A percentile compares a stretch with the other conserved stretches of the same genome.
These are phyloP conservation scores for Claviceps paspali DNA, from an alignment of 2,329 filamentous ascomycete genomes.

Conservation along the genomic window DNA sequence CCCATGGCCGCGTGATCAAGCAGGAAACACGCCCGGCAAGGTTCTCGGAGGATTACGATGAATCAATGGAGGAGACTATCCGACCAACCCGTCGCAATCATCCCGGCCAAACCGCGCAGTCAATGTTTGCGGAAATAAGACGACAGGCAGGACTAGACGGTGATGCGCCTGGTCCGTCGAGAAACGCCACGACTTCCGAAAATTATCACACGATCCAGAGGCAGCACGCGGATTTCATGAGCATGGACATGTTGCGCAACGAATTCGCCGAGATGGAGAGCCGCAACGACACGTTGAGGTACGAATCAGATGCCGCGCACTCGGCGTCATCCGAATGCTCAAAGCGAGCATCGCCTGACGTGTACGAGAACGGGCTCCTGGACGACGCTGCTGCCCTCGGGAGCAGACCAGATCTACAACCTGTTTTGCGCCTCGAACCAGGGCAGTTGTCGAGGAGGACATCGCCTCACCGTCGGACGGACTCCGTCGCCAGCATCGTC, in stretches of 20 bases:
- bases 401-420: slow-evolving; percentile 26
- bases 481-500: slow-evolving; percentile 42
- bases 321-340: slow-evolving; percentile 34
- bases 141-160: slow-evolving; percentile 36
- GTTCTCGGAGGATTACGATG: slow-evolving; percentile 46
- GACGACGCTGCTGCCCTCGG: slow-evolving; percentile 24
- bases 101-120: slow-evolving; percentile 28
- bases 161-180: slow-evolving; percentile 39
- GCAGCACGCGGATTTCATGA: slow-evolving; percentile 41
- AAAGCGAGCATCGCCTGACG: slow-evolving; percentile 35
- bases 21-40: slow-evolving; percentile 28
- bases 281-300: slow-evolving; percentile 18
- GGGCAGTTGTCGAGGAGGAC: slow-evolving; percentile 9
- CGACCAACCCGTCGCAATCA: slow-evolving; percentile 35
- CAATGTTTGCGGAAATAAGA: slow-evolving; percentile 43
- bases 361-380: slow-evolving; percentile 18
- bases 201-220: slow-evolving; percentile 35
- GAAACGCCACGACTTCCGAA: slow-evolving; percentile 29
- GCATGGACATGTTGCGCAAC: slow-evolving; percentile 31
- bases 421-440: slow-evolving; percentile 7
- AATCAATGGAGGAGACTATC: slow-evolving; percentile 51
- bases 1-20: slow-evolving; percentile 32
- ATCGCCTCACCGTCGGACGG: slow-evolving; percentile 36
- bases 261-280: slow-evolving; percentile 27
- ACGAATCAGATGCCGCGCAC: slow-evolving; percentile 16